phyloP scores from a whole-genome alignment of 371 early-diverging fungal genomes.

The Chytridiales sp. region DNA sequence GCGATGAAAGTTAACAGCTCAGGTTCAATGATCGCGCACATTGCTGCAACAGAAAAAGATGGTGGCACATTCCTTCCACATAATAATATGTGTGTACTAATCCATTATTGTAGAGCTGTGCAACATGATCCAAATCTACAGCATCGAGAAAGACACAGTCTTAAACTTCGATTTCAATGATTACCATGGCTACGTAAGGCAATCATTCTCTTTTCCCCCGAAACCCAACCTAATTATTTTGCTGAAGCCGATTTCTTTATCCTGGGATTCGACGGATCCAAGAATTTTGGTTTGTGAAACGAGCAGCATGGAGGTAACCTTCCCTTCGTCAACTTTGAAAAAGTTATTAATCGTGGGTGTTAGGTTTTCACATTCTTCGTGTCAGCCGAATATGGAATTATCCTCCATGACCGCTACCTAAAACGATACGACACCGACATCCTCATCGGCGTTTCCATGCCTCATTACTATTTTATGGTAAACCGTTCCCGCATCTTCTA shows the following conservation, averaged over 20 bases:
- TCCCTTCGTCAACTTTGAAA: conserved; percentile 3
- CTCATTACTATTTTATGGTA: conserved; percentile 37
- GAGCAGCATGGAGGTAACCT: conserved; percentile 10
- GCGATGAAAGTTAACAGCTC: conserved; percentile 15
- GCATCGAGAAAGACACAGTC: conserved; percentile 19
- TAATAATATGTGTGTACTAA: background rate
- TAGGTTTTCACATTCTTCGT: conserved; percentile 43
- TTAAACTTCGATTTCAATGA: conserved; percentile 11
- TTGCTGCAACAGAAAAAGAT: conserved; percentile 14
- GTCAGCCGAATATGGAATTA: conserved; percentile 31
- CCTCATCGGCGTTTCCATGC: conserved; percentile 39
- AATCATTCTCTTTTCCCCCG: background rate
- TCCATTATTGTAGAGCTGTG: conserved; percentile 1
- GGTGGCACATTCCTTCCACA: background rate
- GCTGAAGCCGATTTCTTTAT: conserved; percentile 18
- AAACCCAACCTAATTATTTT: too few species aligned
- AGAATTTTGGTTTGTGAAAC: conserved; percentile 38
- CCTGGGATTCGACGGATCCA: conserved; percentile 45
- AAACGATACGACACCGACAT: conserved; percentile 19
- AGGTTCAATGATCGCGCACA: conserved; percentile 21
- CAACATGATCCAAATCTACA: conserved; percentile 19
- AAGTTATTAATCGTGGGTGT: background rate
- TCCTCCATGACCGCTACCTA: conserved; percentile 32
- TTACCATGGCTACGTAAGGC: conserved; percentile 3
- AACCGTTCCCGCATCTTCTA: background rate